These are phyloP conservation scores for Boletus vinaceobasis DNA, from an alignment of 768 basidiomycete species.

Conservation along the genomic window DNA sequence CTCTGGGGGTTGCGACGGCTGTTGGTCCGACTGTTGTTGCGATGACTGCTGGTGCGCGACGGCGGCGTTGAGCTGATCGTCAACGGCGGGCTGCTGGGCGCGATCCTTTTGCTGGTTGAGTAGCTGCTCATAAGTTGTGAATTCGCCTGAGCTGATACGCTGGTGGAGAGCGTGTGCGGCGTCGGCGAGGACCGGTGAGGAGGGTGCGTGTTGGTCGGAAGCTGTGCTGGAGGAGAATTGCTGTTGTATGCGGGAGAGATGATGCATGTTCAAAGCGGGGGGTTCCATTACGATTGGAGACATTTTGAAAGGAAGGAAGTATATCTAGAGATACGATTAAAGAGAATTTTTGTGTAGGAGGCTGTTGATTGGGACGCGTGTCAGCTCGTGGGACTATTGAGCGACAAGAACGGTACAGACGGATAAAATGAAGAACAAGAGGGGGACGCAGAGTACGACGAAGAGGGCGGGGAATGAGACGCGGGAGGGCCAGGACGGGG, in stretches of 20 bases:
- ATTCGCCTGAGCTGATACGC: constrained; percentile 28
- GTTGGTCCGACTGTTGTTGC: constrained; percentile 14
- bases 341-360: constrained; percentile 20
- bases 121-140: constrained; percentile 31
- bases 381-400: constrained; percentile 1
- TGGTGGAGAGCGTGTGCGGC: constrained; percentile 28
- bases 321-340: constrained; percentile 35
- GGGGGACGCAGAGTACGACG: background rate
- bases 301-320: constrained; percentile 37
- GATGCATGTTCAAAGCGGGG: constrained; percentile 50
- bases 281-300: constrained; percentile 57
- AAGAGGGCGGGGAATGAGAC: background rate
- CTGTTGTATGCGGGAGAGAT: constrained; percentile 48
- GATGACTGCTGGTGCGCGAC: constrained; percentile 16
- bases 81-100: constrained; percentile 14
- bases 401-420: background rate
- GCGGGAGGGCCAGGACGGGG: background rate
- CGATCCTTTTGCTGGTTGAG: constrained; percentile 31
- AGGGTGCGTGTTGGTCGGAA: constrained; percentile 27
- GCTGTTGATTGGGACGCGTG: constrained; percentile 14
- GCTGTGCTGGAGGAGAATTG: constrained; percentile 38
- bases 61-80: constrained; percentile 13
- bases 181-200: constrained; percentile 22
- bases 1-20: constrained; percentile 15
- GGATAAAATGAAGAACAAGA: background rate